phyloP scores from a whole-genome alignment of 139 green algal genomes.

The Closterium sp. region DNA sequence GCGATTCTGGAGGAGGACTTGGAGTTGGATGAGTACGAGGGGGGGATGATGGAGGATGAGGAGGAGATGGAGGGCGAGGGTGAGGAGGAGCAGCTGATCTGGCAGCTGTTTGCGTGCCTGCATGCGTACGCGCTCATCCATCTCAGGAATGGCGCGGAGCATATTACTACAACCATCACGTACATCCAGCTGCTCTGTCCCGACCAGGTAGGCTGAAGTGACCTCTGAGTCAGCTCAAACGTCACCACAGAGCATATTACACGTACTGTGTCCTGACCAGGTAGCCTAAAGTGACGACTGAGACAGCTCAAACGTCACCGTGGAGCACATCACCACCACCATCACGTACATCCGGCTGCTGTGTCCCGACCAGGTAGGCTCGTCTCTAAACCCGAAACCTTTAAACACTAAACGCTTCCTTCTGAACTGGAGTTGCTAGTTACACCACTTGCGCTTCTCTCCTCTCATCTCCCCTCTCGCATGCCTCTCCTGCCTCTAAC shows the following conservation, averaged over 20 bases:
- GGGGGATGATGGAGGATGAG: background rate
- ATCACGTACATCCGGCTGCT: conserved; percentile 10
- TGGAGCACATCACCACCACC: background rate
- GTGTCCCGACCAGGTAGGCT: background rate
- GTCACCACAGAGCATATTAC: too few relatives aligned
- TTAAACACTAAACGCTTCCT: too few relatives aligned
- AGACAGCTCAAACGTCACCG: too few relatives aligned
- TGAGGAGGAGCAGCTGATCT: conserved; percentile 7
- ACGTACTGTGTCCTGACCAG: too few relatives aligned
- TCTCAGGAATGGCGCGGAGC: background rate
- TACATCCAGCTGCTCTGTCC: conserved; percentile 5
- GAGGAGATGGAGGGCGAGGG: background rate
- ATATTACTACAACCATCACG: background rate
- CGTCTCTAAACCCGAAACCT: too few relatives aligned
- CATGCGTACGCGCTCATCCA: background rate
- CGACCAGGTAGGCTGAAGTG: background rate
- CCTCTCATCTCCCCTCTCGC: too few relatives aligned
- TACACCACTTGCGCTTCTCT: too few relatives aligned
- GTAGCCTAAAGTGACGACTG: too few relatives aligned
- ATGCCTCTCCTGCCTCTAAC: too few relatives aligned
- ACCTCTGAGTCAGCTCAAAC: too few relatives aligned
- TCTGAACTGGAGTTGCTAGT: too few relatives aligned
- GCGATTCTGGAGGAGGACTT: background rate
- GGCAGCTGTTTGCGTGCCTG: background rate
- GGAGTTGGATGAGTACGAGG: background rate